Evolutionary conservation across 2,329 filamentous ascomycete species (phyloP).

Genomic region (Phialocephala subalpina): DNA sequence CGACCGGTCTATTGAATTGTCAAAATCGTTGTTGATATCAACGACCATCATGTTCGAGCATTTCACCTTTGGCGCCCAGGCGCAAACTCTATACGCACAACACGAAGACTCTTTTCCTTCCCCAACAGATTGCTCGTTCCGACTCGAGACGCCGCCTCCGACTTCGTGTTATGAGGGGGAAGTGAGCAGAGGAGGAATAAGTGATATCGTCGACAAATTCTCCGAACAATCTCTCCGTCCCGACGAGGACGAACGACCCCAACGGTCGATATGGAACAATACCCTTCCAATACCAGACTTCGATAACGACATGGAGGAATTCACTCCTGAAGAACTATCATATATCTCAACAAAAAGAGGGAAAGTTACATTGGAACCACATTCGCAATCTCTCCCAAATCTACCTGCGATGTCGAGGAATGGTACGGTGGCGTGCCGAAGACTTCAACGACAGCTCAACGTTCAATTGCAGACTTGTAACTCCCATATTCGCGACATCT

Average conservation of each 20-base stretch:
- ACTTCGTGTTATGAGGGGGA: slow-evolving; percentile 9
- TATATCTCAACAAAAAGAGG: slow-evolving; percentile 28
- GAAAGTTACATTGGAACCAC: slow-evolving; percentile 17
- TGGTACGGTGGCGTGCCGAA: slow-evolving; percentile 26
- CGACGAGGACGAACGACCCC: slow-evolving; percentile 26
- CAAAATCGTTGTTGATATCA: not conserved
- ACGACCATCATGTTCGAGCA: slow-evolving; percentile 38
- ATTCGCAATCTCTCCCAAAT: slow-evolving; percentile 20
- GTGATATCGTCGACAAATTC: slow-evolving; percentile 26
- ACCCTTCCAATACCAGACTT: slow-evolving; percentile 27
- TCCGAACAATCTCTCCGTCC: slow-evolving; percentile 26
- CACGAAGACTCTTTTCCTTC: slow-evolving; percentile 30
- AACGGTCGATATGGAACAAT: slow-evolving; percentile 29
- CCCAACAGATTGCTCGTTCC: slow-evolving; percentile 37
- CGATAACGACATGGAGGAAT: slow-evolving; percentile 16
- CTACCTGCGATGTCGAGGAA: slow-evolving; percentile 10
- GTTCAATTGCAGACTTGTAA: slow-evolving; percentile 34
- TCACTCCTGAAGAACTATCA: slow-evolving; percentile 25
- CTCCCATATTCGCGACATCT: slow-evolving; percentile 36
- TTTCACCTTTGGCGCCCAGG: slow-evolving; percentile 38
- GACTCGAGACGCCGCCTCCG: slow-evolving; percentile 21
- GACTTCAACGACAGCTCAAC: slow-evolving; percentile 38
- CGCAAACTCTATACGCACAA: slow-evolving; percentile 22
- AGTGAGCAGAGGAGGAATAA: slow-evolving; percentile 7
- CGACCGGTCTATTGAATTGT: slow-evolving; percentile 13